Base-by-base conservation (phyloP, 352 stramenopile species). In the Phytophthora crassamura region DNA sequence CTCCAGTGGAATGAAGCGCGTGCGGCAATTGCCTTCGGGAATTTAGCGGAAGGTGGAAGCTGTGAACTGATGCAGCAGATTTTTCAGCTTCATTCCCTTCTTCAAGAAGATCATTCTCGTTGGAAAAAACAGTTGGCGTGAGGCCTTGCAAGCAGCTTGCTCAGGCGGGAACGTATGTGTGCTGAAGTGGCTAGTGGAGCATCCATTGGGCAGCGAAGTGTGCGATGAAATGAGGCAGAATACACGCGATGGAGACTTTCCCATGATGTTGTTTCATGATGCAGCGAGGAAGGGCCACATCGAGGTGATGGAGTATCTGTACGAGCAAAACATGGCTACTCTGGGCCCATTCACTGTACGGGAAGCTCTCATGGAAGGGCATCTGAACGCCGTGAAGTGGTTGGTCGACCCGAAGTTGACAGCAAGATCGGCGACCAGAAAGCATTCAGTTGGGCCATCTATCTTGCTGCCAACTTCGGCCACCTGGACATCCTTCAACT, bases 401-500 rank as follows among this genome's bases (percentile, higher is more conserved):
- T 7, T 62, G 18, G 20, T 7, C 2, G 41, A 52, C 42, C 34
- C n/a, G n/a, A n/a, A n/a, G n/a, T n/a, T n/a, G n/a, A 53, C 20
- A 32, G 38, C 25, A 28, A 46, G 14, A 45, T 53, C 15, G 20
- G 18, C 4, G 32, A 47, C 35, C 53, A 45, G 14, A 14, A 32
- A 8, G 4, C 1, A 15, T 48, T 38, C 18, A 48, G 36, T 12
- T 48, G 11, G 5, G 50, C 25, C 11, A 33, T 58, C 25, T 16
- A 12, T 15, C 7, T 33, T 5, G 41, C 54, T 25, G 41, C 50
- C 18, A 25, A 11, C 14, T 10, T 30, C 34, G 54, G 54, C 15
- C 42, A 42, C 6, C 25, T 62, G 42, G 54, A 62, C 35, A 53
- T 62, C 10, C 20, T 62, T 18, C 16, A 53, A 34, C 36, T 62